phyloP scores from a whole-genome alignment of 306 rosid genomes.

The Vigna reflexopilosa region DNA sequence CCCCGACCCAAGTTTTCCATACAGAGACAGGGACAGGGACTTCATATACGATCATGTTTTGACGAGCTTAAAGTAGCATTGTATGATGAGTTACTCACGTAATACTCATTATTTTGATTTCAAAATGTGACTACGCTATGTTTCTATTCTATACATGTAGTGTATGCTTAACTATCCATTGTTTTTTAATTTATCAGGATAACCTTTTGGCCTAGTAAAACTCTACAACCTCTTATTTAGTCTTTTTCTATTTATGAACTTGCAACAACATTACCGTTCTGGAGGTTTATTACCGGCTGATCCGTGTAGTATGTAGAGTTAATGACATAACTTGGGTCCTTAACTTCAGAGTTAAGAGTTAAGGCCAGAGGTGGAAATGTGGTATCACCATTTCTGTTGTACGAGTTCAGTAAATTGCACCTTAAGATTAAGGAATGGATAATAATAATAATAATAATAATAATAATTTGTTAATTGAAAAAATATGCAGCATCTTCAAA shows the following conservation, averaged over 20 bases:
- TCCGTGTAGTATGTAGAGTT: constrained; percentile 48
- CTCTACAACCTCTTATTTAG: constrained; percentile 2
- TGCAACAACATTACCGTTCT: constrained; percentile 46
- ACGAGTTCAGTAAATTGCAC: background rate
- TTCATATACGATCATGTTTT: constrained; percentile 30
- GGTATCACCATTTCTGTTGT: background rate
- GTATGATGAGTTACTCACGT: constrained; percentile 29
- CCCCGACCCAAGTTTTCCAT: constrained; percentile 24
- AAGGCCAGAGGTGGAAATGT: constrained; percentile 55
- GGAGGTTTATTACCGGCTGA: constrained; percentile 50
- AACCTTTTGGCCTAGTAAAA: constrained; percentile 30
- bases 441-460: background rate
- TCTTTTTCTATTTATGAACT: background rate
- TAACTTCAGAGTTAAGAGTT: constrained; percentile 40
- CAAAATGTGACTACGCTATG: constrained; percentile 30
- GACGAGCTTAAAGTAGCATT: constrained; percentile 33
- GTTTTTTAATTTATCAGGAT: constrained; percentile 43
- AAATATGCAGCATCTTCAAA: background rate
- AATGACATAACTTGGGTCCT: constrained; percentile 25
- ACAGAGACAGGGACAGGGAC: constrained; percentile 37
- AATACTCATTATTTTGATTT: constrained; percentile 36
- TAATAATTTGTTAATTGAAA: background rate
- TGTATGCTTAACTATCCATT: constrained; percentile 51
- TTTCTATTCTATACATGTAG: constrained; percentile 36
- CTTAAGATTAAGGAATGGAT: background rate